phyloP scores from a whole-genome alignment of 2,329 filamentous ascomycete genomes.

The Xylaria polymorpha region DNA sequence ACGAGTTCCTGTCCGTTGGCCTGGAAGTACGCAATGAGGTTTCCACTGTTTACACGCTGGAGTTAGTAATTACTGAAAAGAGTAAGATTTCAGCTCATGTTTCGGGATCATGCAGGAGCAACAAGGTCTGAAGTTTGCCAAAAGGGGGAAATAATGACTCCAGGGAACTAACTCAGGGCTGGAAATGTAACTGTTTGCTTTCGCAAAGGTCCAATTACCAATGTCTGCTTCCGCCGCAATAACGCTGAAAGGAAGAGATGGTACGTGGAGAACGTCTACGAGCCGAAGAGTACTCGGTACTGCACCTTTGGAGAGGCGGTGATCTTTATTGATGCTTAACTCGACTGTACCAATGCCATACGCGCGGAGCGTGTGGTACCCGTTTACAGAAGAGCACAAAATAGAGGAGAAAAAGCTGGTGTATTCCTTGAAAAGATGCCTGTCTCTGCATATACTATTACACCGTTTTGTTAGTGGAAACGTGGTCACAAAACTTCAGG shows the following conservation, averaged over 20 bases:
- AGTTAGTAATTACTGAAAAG: too few relatives aligned
- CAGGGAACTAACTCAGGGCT: too few relatives aligned
- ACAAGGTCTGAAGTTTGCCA: too few relatives aligned
- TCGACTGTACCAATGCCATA: background rate
- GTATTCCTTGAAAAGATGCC: background rate
- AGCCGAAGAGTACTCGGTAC: background rate
- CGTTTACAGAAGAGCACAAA: background rate
- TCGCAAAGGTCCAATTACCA: background rate
- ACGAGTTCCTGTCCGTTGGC: background rate
- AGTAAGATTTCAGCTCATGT: too few relatives aligned
- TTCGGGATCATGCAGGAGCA: too few relatives aligned
- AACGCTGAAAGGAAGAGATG: background rate
- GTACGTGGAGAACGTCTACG: background rate
- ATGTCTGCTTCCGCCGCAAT: background rate
- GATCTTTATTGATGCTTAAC: background rate
- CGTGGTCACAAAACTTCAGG: background rate
- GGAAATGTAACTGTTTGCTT: background rate
- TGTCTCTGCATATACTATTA: background rate
- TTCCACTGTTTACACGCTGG: too few relatives aligned
- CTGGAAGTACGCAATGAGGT: background rate
- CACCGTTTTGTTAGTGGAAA: background rate
- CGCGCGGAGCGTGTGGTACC: background rate
- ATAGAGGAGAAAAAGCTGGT: background rate
- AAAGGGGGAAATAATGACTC: too few relatives aligned
- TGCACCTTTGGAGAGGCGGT: background rate